phyloP scores from a whole-genome alignment of 2,329 filamentous ascomycete species.

The Colletotrichum destructivum region DNA sequence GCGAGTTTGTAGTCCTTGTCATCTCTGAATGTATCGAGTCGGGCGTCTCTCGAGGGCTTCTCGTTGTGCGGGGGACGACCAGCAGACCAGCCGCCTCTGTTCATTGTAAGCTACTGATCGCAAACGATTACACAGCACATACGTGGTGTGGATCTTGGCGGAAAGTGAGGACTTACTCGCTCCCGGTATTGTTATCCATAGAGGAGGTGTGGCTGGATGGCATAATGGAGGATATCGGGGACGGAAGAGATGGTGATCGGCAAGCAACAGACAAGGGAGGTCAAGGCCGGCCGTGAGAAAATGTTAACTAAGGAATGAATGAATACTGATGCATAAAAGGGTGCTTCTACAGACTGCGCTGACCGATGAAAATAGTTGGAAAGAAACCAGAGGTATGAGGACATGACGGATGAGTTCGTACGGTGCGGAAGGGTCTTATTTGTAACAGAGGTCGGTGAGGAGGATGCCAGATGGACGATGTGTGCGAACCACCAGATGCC shows the following conservation, averaged over 20 bases:
- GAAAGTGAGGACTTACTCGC: background rate
- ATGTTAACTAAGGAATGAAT: background rate
- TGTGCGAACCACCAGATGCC: slow-evolving; percentile 7
- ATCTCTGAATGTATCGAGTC: background rate
- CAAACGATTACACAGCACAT: too few species aligned
- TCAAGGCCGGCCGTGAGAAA: too few species aligned
- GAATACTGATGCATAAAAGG: background rate
- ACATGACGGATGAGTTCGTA: background rate
- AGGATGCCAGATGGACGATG: too few species aligned
- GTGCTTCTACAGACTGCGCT: too few species aligned
- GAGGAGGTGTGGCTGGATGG: slow-evolving; percentile 2
- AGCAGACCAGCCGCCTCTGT: background rate
- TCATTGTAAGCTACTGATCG: background rate
- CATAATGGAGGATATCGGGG: background rate
- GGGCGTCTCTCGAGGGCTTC: slow-evolving; percentile 12
- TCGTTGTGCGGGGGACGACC: background rate
- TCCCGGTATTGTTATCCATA: slow-evolving; percentile 6
- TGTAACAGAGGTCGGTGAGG: background rate
- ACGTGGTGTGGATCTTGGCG: too few species aligned
- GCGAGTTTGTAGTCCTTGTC: slow-evolving; percentile 13
- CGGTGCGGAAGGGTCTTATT: background rate
- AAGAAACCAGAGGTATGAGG: background rate
- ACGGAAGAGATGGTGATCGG: background rate
- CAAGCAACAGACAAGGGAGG: too few species aligned
- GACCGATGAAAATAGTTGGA: background rate